Evolutionary conservation across 768 basidiomycete genomes (phyloP).

Genomic region (Russula vinacea): DNA sequence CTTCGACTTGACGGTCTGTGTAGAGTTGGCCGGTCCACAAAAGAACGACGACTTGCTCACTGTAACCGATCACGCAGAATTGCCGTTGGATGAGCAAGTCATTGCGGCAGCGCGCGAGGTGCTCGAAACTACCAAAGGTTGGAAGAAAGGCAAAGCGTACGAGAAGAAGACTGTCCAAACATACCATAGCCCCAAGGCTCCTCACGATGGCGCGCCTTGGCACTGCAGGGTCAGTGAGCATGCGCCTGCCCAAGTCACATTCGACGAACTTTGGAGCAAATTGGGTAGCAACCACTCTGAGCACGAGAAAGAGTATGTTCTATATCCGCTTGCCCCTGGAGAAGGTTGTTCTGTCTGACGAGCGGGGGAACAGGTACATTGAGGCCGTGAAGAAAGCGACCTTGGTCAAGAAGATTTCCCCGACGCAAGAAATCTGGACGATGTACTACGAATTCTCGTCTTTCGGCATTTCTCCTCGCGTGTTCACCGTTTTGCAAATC

Average conservation of each 20-base stretch:
- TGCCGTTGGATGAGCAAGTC: conserved; percentile 59
- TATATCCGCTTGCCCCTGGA: conserved; percentile 35
- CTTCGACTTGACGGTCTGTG: conserved; percentile 42
- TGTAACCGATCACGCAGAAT: conserved; percentile 39
- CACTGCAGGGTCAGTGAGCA: conserved; percentile 68
- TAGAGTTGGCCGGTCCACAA: neutral
- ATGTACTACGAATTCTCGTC: conserved; percentile 69
- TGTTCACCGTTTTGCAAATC: conserved; percentile 75
- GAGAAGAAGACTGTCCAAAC: conserved; percentile 55
- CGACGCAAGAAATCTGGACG: conserved; percentile 65
- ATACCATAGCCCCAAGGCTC: conserved; percentile 48
- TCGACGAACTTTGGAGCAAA: conserved; percentile 70
- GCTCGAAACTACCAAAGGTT: conserved; percentile 53
- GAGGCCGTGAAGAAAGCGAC: conserved; percentile 60
- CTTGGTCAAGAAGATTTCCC: conserved; percentile 59
- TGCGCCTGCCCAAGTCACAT: conserved; percentile 59
- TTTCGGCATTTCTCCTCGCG: conserved; percentile 60
- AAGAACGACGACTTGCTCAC: neutral
- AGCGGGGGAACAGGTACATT: conserved; percentile 50
- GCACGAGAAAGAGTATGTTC: conserved; percentile 65
- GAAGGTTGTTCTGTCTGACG: neutral
- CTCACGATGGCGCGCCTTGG: conserved; percentile 61
- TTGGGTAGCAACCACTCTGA: conserved; percentile 58
- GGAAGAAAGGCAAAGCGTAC: conserved; percentile 68
- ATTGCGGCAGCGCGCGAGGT: conserved; percentile 53